These are phyloP conservation scores for Fusarium palustre DNA, from an alignment of 2,329 filamentous ascomycete species.

Conservation along the genomic window DNA sequence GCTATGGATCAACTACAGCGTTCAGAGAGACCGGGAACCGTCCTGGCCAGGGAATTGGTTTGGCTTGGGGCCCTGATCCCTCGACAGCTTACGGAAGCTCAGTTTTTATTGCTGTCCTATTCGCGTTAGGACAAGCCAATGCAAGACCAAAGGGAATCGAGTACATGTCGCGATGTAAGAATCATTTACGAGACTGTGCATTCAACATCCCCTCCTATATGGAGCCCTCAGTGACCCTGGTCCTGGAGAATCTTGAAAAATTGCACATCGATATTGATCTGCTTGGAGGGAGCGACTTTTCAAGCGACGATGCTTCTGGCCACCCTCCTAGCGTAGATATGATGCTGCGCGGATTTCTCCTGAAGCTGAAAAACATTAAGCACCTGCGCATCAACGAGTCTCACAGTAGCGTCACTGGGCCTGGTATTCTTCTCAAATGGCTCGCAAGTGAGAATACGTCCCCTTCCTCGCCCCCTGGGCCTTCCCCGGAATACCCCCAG, in stretches of 20 bases:
- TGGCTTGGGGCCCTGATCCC: slow-evolving; percentile 2
- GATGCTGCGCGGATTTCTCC: slow-evolving; percentile 45
- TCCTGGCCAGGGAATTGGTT: slow-evolving; percentile 19
- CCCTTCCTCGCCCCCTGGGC: slow-evolving; percentile 2
- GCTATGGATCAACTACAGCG: slow-evolving; percentile 63
- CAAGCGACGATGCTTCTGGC: slow-evolving; percentile 6
- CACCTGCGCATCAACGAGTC: slow-evolving; percentile 64
- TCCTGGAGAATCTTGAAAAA: slow-evolving; percentile 60
- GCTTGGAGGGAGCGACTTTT: slow-evolving; percentile 18
- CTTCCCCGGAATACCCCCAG: slow-evolving; percentile 48
- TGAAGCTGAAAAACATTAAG: slow-evolving; percentile 55
- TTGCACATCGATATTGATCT: slow-evolving; percentile 53
- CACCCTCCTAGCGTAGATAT: slow-evolving; percentile 13
- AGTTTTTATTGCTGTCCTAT: slow-evolving; percentile 56
- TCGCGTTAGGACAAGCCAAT: slow-evolving; percentile 56
- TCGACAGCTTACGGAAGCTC: slow-evolving; percentile 46
- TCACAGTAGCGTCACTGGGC: slow-evolving; percentile 2
- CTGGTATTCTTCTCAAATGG: slow-evolving; percentile 55
- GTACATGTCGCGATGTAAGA: slow-evolving; percentile 55
- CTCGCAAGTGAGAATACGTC: slow-evolving; percentile 44
- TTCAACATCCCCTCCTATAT: slow-evolving; percentile 61
- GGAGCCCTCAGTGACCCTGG: slow-evolving; percentile 51
- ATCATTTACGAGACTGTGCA: slow-evolving; percentile 54
- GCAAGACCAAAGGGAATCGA: slow-evolving; percentile 59
- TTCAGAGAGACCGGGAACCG: slow-evolving; percentile 50